Percentiles rank a stretch among this genome's conserved stretches.
phyloP scores from a whole-genome alignment of 352 stramenopile genomes.

The Phytophthora boehmeriae region DNA sequence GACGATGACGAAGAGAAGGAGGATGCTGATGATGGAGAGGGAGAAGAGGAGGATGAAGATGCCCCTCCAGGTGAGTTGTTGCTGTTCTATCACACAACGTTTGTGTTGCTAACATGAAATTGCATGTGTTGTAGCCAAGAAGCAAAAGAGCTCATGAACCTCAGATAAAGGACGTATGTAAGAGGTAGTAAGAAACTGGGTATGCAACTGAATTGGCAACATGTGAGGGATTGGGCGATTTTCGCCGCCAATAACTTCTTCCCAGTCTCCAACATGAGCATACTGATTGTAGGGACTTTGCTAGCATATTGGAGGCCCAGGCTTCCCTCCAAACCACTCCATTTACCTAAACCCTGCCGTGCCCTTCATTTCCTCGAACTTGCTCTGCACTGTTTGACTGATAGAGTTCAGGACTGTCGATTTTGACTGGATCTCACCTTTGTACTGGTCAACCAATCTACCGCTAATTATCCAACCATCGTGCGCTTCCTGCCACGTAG shows the following conservation, averaged over 20 bases:
- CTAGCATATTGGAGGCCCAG: background rate
- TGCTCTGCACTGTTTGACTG: no score
- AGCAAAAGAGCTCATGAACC: slow-evolving; percentile 63
- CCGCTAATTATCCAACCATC: slow-evolving; percentile 80
- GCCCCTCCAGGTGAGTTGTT: slow-evolving; percentile 48
- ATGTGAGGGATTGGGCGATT: no score
- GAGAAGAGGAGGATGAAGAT: slow-evolving; percentile 35
- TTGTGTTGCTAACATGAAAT: slow-evolving; percentile 6
- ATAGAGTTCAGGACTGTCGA: no score
- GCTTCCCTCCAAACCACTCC: background rate
- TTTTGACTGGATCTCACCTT: no score
- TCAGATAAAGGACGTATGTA: slow-evolving; percentile 24
- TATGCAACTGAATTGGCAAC: background rate
- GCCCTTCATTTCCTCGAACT: background rate
- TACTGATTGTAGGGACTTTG: no score
- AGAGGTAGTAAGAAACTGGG: slow-evolving; percentile 21
- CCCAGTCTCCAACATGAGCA: no score
- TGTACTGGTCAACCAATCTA: no score
- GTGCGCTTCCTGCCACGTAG: slow-evolving; percentile 90
- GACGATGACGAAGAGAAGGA: slow-evolving; percentile 39
- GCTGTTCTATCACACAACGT: background rate
- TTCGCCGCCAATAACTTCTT: no score
- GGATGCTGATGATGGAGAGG: slow-evolving; percentile 31
- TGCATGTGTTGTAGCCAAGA: slow-evolving; percentile 47
- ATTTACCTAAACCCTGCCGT: slow-evolving; percentile 4